phyloP scores from a whole-genome alignment of 495 filamentous ascomycete genomes.

The Penicillium paxilli region DNA sequence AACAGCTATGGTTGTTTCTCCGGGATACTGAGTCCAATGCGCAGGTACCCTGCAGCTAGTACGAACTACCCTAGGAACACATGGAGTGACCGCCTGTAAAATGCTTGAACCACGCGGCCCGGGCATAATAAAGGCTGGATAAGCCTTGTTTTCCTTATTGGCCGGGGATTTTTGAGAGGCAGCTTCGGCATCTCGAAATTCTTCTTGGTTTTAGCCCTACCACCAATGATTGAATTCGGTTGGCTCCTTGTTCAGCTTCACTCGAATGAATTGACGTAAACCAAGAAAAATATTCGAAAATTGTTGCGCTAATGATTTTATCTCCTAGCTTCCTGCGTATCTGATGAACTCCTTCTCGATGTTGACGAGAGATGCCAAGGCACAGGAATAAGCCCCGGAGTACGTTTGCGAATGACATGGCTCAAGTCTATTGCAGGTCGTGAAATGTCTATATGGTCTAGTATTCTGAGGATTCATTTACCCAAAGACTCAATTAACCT shows the following conservation, averaged over 20 bases:
- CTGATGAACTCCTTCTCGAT: not conserved
- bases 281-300: constrained; percentile 1
- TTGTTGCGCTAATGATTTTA: constrained; percentile 8
- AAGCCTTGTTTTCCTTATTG: constrained; percentile 29
- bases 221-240: not conserved
- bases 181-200: constrained; percentile 25
- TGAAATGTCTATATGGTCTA: no score
- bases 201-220: constrained; percentile 11
- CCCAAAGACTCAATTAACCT: no score
- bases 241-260: not conserved
- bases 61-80: constrained; percentile 5
- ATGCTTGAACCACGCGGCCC: not conserved
- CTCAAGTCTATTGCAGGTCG: no score
- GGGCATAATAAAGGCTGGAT: constrained; percentile 18
- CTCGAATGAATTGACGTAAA: not conserved
- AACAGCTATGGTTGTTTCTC: not conserved
- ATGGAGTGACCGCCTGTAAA: constrained; percentile 8
- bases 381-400: not conserved
- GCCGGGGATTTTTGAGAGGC: constrained; percentile 8
- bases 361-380: not conserved
- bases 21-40: constrained; percentile 6
- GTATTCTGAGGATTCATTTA: no score
- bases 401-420: not conserved
- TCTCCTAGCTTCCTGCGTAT: constrained; percentile 4
- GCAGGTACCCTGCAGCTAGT: not conserved